Evolutionary conservation across 192 early-diverging fungal genomes (phyloP), one percentile per base, ranked within the genome.

Genomic region (Coemansia sp.): DNA sequence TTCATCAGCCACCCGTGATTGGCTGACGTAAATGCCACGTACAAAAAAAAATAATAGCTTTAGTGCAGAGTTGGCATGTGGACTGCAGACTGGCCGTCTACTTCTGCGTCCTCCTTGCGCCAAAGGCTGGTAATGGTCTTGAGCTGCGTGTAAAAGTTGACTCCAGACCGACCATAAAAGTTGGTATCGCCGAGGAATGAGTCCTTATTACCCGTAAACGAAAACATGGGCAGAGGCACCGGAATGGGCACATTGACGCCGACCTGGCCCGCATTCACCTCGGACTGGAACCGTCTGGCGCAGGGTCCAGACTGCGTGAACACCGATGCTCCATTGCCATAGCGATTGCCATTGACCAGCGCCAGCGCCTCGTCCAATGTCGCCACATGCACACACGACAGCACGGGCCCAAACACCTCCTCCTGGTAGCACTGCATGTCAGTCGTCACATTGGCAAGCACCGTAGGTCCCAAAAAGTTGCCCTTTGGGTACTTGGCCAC

Each of bases 121-220:
- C 96, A 98, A 60, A 97, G 86, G 60, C 94, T 89, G 66, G 95
- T 98, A 60, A 98, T 87, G 6, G 96, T 96, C 89, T 98, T 98
- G 76, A 87, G 88, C 75, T 91, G 88, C 43, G 96, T 97, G 79
- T 94, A 97, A 75, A 98, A 98, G 77, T 80, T 80, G 62, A 93
- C 65, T 38, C 92, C 91, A 19, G 86, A 78, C 73, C 86, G 88
- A 33, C 92, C 90, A 67, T 92, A 98, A 72, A 98, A 98, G 88
- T 98, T 97, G 43, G 96, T 76, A 70, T 98, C 96, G 53, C 96
- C 96, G 67, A 89, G 82, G 67, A 98, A 97, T 64, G 92, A 94
- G 28, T 89, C 96, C 64, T 92, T 86, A 62, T 87, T 90, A 2
- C 95, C 96, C 16, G 96, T 98, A 85, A 97, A 97, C 57, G 92